Conservation (phyloP, 1,284 basidiomycete species). For the Hemileia vastatrix region DNA sequence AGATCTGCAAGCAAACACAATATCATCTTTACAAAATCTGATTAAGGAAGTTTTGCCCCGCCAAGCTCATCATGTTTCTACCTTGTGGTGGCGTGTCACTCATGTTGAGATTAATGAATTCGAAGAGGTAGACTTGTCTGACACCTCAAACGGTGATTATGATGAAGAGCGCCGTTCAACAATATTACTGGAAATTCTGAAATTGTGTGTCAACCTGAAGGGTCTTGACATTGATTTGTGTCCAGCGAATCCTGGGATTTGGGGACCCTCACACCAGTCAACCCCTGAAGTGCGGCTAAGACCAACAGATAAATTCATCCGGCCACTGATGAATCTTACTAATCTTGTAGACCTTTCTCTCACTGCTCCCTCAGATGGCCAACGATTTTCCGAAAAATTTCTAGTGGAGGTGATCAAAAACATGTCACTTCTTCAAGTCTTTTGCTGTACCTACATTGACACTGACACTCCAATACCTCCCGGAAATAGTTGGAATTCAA, state of each 20-base stretch:
- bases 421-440: background rate
- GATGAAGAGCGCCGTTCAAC: background rate
- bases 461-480: background rate
- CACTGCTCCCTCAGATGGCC: background rate
- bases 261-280: too few species aligned
- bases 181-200: background rate
- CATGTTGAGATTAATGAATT: background rate
- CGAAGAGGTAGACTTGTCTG: background rate
- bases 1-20: background rate
- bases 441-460: slow-evolving; percentile 1
- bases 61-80: background rate
- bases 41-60: background rate
- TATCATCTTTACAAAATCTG: background rate
- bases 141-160: background rate
- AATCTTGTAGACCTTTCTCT: background rate
- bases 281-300: background rate
- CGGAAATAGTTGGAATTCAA: background rate
- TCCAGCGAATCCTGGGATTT: background rate
- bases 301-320: slow-evolving; percentile 3
- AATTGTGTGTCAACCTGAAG: background rate
- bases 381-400: background rate
- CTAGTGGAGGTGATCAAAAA: slow-evolving; percentile 4
- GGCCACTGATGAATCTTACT: background rate
- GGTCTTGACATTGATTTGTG: slow-evolving; percentile 4
- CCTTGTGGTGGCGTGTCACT: slow-evolving; percentile 9